Base-by-base conservation (phyloP, 768 basidiomycete species). In the Sarcomyxa edulis region DNA sequence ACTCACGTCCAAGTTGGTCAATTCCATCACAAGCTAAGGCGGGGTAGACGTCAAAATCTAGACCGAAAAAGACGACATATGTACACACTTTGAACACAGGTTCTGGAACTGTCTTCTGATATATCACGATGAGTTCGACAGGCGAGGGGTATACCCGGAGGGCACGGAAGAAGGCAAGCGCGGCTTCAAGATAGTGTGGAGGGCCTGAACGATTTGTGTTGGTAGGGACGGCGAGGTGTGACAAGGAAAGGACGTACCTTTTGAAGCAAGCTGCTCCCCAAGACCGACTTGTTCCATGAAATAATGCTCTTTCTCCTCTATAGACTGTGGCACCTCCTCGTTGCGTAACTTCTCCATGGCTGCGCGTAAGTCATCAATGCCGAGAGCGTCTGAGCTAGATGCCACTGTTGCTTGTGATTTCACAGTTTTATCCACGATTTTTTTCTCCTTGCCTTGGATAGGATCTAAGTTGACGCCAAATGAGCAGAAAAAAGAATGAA, bases 101-200 rank as follows among this genome's bases (percentile, higher is more conserved):
- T 19, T 76, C 73, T 3, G 90, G 86, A 21, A 95, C 79, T 23
- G 91, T 93, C 63, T 86, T 85, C 64, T 97, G 82, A 54, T 96
- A 95, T 45, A 98, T 94, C 60, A 85, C 78, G 51, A 99, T 84
- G 49, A 98, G 78, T 61, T 98, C 96, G 22, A 91, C 79, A 1
- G 94, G 91, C 21, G 87, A 80, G 35, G 96, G 96, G 65, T 99
- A 99, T 24, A 96, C 92, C 39, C 85, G 74, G 42, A 98, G 79
- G 1, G 92, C 94, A 35, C 91, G 78, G 75, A 82, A 99, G 76
- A 98, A 98, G 28, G 81, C 77, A 55, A 89, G 61, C 28, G 96
- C 94, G 14, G 94, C 83, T 8, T 81, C 73, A 19, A 97, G 71
- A 54, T 84, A 65, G 62, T 81, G 84, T 19, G 71, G 61, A 29